Conservation (phyloP, 352 stramenopile genomes). For the Globisporangium abappressorium region DNA sequence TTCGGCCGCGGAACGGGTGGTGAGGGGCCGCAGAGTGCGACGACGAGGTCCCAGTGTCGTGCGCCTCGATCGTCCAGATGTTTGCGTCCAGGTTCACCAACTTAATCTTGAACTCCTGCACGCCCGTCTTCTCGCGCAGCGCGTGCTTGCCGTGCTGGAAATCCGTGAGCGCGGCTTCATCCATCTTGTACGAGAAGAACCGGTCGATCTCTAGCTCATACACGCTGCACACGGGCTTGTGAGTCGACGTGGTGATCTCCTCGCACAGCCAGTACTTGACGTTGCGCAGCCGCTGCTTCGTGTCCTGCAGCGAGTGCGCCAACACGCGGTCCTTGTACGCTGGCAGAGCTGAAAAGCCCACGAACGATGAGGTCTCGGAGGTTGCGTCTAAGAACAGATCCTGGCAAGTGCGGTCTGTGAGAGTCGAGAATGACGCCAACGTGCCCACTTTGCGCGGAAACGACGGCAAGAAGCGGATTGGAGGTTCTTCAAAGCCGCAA, state of each 20-base stretch:
- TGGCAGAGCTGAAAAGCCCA: slow-evolving; percentile 21
- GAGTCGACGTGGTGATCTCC: slow-evolving; percentile 37
- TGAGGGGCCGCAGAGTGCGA: slow-evolving; percentile 12
- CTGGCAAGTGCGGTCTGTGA: slow-evolving; percentile 52
- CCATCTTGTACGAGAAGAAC: slow-evolving; percentile 46
- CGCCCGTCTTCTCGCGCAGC: slow-evolving; percentile 35
- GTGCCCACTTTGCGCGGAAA: slow-evolving; percentile 63
- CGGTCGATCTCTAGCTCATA: slow-evolving; percentile 56
- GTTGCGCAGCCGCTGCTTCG: slow-evolving; percentile 34
- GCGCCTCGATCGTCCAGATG: slow-evolving; percentile 37
- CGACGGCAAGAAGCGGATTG: slow-evolving; percentile 71
- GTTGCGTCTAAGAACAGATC: slow-evolving; percentile 49
- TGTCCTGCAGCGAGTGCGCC: slow-evolving; percentile 45
- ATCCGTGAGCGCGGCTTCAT: slow-evolving; percentile 21
- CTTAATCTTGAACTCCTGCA: slow-evolving; percentile 53
- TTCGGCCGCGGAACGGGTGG: background rate
- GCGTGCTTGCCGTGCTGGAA: slow-evolving; percentile 24
- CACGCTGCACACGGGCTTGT: slow-evolving; percentile 50
- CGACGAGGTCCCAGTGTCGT: slow-evolving; percentile 4
- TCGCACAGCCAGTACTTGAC: slow-evolving; percentile 49
- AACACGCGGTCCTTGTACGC: slow-evolving; percentile 78
- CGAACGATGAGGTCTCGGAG: slow-evolving; percentile 18
- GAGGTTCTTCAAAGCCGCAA: slow-evolving; percentile 80
- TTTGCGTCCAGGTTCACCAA: slow-evolving; percentile 55
- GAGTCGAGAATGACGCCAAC: slow-evolving; percentile 62